Conservation (phyloP, 2,329 filamentous ascomycete genomes). For the Biscogniauxia marginata region DNA sequence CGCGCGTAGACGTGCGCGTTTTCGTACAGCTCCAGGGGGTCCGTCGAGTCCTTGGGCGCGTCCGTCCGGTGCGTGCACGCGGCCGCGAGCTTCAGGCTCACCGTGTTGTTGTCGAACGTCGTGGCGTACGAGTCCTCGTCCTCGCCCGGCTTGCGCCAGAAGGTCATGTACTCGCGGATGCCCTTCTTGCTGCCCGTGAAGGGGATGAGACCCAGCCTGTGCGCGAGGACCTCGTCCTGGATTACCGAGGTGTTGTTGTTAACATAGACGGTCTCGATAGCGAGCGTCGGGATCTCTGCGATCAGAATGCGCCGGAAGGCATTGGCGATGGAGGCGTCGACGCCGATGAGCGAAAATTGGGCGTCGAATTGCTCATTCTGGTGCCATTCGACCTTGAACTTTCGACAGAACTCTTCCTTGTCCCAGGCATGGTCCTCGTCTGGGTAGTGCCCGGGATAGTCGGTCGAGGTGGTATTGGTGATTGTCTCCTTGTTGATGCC, state of each 20-base stretch:
- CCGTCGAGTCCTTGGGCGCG: slow-evolving; percentile 69
- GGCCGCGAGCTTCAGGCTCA: slow-evolving; percentile 73
- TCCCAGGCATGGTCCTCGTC: slow-evolving; percentile 85
- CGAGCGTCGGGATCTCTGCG: slow-evolving; percentile 88
- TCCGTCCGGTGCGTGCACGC: slow-evolving; percentile 78
- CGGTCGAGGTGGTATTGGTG: slow-evolving; percentile 81
- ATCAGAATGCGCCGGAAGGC: slow-evolving; percentile 96
- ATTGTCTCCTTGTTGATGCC: slow-evolving; percentile 88
- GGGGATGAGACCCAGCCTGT: slow-evolving; percentile 86
- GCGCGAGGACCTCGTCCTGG: slow-evolving; percentile 93
- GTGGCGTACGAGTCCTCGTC: slow-evolving; percentile 61
- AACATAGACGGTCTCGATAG: slow-evolving; percentile 91
- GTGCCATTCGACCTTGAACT: slow-evolving; percentile 78
- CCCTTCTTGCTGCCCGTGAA: slow-evolving; percentile 77
- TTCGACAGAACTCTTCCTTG: slow-evolving; percentile 67
- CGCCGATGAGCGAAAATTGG: slow-evolving; percentile 85
- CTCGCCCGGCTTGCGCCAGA: slow-evolving; percentile 69
- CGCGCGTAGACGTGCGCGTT: slow-evolving; percentile 80
- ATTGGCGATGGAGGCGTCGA: slow-evolving; percentile 92
- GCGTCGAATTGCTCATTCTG: slow-evolving; percentile 74
- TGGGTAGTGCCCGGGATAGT: slow-evolving; percentile 88
- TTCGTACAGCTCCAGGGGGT: slow-evolving; percentile 81
- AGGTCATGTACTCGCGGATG: slow-evolving; percentile 74
- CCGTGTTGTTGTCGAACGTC: slow-evolving; percentile 80
- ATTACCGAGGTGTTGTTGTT: slow-evolving; percentile 97